Conservation (phyloP, 176 grass and related monocot genomes). For the Eragrostis nindensis region DNA sequence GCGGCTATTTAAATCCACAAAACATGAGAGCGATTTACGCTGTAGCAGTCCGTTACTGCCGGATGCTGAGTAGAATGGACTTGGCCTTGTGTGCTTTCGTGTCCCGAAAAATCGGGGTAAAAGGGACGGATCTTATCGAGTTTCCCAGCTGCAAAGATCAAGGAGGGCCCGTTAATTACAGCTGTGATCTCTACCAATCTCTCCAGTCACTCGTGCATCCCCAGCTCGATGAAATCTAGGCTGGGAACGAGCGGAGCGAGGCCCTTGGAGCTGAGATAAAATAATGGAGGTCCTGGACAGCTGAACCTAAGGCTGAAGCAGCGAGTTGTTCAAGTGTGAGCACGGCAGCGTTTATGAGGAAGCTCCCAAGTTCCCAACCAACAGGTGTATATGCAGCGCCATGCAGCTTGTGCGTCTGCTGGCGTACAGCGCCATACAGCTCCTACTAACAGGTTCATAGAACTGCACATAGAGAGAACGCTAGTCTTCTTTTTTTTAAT, state of each 20-base stretch:
- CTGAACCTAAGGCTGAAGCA: neutral
- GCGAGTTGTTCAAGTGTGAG: neutral
- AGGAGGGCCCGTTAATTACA: neutral
- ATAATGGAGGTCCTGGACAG: neutral
- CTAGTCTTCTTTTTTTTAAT: too few relatives aligned
- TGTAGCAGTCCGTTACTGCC: neutral
- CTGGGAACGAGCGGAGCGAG: neutral
- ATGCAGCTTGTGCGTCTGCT: neutral
- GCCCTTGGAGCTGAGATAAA: slow-evolving; percentile 8
- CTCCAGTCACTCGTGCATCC: neutral
- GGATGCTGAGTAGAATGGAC: neutral
- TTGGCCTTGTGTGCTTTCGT: neutral
- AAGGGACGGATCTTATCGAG: neutral
- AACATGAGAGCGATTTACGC: neutral
- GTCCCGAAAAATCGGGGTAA: neutral
- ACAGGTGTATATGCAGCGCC: neutral
- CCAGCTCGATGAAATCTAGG: neutral
- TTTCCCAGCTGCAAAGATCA: neutral
- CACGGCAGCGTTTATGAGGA: slow-evolving; percentile 5
- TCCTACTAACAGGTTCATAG: neutral
- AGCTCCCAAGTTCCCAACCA: slow-evolving; percentile 17
- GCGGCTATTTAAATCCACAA: neutral
- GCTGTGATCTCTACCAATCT: neutral
- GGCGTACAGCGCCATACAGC: neutral
- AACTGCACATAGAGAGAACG: neutral